Percentiles rank a stretch among this genome's conserved stretches.
These are phyloP conservation scores for Ophiostoma sp. DNA, from an alignment of 2,329 filamentous ascomycete species.

Conservation along the genomic window DNA sequence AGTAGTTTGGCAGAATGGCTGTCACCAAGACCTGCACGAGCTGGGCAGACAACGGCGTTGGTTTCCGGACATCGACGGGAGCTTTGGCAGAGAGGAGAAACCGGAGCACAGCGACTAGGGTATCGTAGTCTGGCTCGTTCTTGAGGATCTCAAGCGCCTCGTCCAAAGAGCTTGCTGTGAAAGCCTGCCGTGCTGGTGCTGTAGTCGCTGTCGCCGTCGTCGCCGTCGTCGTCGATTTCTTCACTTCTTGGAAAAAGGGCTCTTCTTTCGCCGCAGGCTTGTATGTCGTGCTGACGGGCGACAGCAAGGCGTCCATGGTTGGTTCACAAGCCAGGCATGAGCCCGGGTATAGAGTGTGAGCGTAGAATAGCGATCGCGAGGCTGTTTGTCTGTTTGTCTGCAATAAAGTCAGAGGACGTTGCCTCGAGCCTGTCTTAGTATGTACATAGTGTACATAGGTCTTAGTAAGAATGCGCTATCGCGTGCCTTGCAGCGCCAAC, in stretches of 20 bases:
- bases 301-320: slow-evolving; percentile 53
- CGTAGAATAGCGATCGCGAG: neutral
- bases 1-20: slow-evolving; percentile 75
- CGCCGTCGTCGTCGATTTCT: slow-evolving; percentile 19
- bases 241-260: slow-evolving; percentile 38
- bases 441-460: too few species aligned
- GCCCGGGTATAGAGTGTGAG: neutral
- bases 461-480: neutral
- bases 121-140: slow-evolving; percentile 56
- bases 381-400: neutral
- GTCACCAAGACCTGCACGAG: slow-evolving; percentile 70
- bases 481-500: neutral
- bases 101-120: slow-evolving; percentile 47
- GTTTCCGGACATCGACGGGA: slow-evolving; percentile 48
- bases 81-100: slow-evolving; percentile 42
- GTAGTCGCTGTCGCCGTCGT: neutral
- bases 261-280: slow-evolving; percentile 38
- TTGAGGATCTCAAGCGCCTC: slow-evolving; percentile 57
- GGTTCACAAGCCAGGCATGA: neutral
- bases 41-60: slow-evolving; percentile 65
- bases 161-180: slow-evolving; percentile 35
- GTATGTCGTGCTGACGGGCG: slow-evolving; percentile 50
- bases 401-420: neutral
- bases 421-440: neutral
- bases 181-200: slow-evolving; percentile 12